Evolutionary conservation across 1,284 basidiomycete species (phyloP), one percentile per base, ranked within the genome.

Genomic region (Puccinia coronata): DNA sequence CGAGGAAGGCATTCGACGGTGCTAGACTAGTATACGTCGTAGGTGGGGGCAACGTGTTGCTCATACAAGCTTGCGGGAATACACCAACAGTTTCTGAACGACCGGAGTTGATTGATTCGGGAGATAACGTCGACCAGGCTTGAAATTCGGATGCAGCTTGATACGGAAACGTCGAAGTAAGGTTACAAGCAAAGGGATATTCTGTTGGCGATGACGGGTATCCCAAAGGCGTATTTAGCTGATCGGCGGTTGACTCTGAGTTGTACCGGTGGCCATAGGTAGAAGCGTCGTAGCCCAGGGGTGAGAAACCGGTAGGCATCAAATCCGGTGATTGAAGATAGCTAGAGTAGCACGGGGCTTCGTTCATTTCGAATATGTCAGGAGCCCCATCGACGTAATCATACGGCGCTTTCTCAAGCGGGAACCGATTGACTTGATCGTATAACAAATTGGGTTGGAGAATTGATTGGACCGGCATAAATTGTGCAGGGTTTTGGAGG

Each of bases 91-190:
- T 59, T 59, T 51, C 72, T 36, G 51, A 55, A 41, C 51, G 71
- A 41, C 25, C 55, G 18, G 51, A 59, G 71, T 74, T 74, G 71
- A 74, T 70, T 20, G 67, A 70, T 47, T 70, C 67, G 25, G 67
- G 47, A n/a, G 49, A 55, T 57, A 74, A n/a, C 4, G 55, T 55
- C 31, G 55, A 41, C 71, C 55, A 74, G 18, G 51, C 20, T 51
- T 55, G 51, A 59, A 74, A 55, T 25, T 59, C 71, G 14, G 51
- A 74, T 1, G 71, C n/a, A 34, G 71, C 55, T 74, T 74, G 71
- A 28, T 57, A 57, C 25, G 39, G 28, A 31, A 57, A 36, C 14
- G 31, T 14, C 3, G 67, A 49, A n/a, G 9, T 51, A 1, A 51
- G 51, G 51, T 39, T 73, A 39, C 71, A 55, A 51, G 71, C 51